Conservation (phyloP, 805 yeast genomes). For the Nakazawaea laoshanensis region DNA sequence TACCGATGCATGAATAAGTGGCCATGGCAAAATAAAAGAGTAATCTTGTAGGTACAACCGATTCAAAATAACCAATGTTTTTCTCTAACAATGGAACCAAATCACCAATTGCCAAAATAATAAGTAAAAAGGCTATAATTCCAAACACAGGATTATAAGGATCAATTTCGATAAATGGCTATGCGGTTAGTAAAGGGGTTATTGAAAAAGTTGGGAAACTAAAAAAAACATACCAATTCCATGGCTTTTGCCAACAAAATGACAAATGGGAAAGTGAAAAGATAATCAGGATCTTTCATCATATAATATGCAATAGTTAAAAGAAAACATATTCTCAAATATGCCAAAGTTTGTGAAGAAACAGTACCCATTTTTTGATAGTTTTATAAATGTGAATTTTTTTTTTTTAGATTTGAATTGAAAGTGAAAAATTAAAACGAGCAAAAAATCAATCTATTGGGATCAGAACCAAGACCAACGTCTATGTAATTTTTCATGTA, state of each 20-base stretch:
- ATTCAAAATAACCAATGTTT: conserved; percentile 42
- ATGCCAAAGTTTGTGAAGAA: conserved; percentile 30
- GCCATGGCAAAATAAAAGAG: conserved; percentile 40
- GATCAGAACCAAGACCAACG: conserved; percentile 21
- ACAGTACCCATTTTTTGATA: background rate
- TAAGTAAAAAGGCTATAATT: conserved; percentile 35
- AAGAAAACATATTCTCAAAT: conserved; percentile 37
- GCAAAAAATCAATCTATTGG: background rate
- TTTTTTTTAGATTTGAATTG: background rate
- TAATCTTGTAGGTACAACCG: conserved; percentile 52
- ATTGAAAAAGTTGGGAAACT: background rate
- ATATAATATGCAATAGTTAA: conserved; percentile 35
- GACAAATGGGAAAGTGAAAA: conserved; percentile 37
- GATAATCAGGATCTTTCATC: conserved; percentile 35
- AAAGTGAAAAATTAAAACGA: too few relatives aligned
- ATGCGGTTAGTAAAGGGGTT: background rate
- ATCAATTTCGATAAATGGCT: conserved; percentile 22
- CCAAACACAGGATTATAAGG: conserved; percentile 32
- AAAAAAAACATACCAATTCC: conserved; percentile 29
- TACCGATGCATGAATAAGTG: conserved; percentile 37
- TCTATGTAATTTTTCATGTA: conserved; percentile 23
- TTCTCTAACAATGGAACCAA: conserved; percentile 46
- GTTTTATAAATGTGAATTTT: too few relatives aligned
- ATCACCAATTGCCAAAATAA: conserved; percentile 40
- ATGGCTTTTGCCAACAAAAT: conserved; percentile 53